Base-by-base conservation (phyloP, 2,329 filamentous ascomycete genomes). In the Exophiala sideris region DNA sequence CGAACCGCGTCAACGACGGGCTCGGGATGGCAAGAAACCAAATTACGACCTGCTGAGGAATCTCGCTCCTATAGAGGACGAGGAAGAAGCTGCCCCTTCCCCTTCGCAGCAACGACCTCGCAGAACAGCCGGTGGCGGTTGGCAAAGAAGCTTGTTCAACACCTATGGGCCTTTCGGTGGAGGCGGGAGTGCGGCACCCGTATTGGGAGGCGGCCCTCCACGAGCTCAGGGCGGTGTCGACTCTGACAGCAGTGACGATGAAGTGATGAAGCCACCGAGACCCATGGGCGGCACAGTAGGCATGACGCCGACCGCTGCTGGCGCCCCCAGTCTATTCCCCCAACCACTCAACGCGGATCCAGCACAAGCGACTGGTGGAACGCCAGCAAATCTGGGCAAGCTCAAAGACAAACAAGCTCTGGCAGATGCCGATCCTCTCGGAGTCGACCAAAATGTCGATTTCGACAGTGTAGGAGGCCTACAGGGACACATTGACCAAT, bases 171-270 rank as follows among this genome's bases (percentile, higher is more conserved):
- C 94, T 2, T 97, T 99, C 70, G 94, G 91, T 54, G 91, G 94
- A 39, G 88, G 88, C 42, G 84, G 86, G 40, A 89, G 89, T 34
- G 80, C 80, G 39, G 80, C 85, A 32, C 83, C 89, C 12, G 77
- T 94, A 10, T 80, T 92, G 51, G 84, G 79, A 57, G 89, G 89
- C 1, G 86, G 88, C 4, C 67, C 68, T 14, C 66, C 83, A 40
- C 87, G 82, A 10, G 88, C 88, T 18, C 83, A 83, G 57, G 91
- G 86, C 24, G 89, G 87, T 49, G 88, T 85, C 7, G 94, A 97
- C 65, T 96, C 92, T 5, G 94, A 99, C 68, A 96, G 91, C 70
- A 99, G 94, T 68, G 94, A 99, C 64, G 94, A 99, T 62, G 94
- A 99, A 66, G 84, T 83, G 71, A 79, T 81, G 60, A 83, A 85